phyloP scores from a whole-genome alignment of 2,329 filamentous ascomycete genomes.

The Xylaria sp. region DNA sequence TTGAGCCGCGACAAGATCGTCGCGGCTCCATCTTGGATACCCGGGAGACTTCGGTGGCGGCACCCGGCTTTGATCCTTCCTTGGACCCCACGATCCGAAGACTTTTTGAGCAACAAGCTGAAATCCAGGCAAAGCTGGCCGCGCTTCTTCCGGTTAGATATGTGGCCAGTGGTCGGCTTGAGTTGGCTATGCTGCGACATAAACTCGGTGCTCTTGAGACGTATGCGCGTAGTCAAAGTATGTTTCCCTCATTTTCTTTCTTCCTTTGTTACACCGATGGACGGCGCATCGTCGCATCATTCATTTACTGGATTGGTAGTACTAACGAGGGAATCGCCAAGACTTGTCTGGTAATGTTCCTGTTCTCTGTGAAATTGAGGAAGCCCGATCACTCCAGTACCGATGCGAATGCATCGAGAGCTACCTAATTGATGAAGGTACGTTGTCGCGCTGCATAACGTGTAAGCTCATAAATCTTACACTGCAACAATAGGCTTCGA shows the following conservation, averaged over 20 bases:
- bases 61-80: constrained; percentile 51
- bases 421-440: constrained; percentile 61
- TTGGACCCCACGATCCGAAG: constrained; percentile 57
- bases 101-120: constrained; percentile 63
- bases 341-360: constrained; percentile 55
- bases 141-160: constrained; percentile 60
- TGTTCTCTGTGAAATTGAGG: constrained; percentile 64
- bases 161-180: constrained; percentile 58
- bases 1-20: constrained; percentile 49
- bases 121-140: constrained; percentile 62
- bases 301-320: constrained; percentile 9
- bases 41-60: constrained; percentile 47
- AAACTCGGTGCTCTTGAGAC: constrained; percentile 62
- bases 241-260: constrained; percentile 43
- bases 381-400: constrained; percentile 66
- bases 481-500: constrained; percentile 53
- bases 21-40: constrained; percentile 47
- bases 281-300: constrained; percentile 15
- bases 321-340: constrained; percentile 43
- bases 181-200: constrained; percentile 66
- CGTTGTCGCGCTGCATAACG: constrained; percentile 36
- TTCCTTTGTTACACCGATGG: constrained; percentile 17
- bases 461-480: constrained; percentile 26
- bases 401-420: constrained; percentile 68
- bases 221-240: constrained; percentile 62